Conservation (phyloP, 2,329 filamentous ascomycete species). For the Sarocladium brachiariae region DNA sequence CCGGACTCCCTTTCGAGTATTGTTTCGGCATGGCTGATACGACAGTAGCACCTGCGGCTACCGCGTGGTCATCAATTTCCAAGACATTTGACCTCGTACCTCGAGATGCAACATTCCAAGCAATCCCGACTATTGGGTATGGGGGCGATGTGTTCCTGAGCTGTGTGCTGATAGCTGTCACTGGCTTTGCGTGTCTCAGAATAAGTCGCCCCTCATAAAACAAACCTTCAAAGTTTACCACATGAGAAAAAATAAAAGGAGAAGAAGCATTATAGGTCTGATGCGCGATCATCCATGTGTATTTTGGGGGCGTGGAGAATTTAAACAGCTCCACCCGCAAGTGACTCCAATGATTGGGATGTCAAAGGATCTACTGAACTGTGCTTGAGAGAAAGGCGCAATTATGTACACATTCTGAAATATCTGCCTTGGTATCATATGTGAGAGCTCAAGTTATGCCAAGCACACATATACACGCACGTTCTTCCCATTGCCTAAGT, state of each 20-base stretch:
- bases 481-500: not conserved
- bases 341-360: too few relatives aligned
- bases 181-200: not conserved
- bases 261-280: too few relatives aligned
- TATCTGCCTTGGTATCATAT: too few relatives aligned
- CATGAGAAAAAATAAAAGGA: too few relatives aligned
- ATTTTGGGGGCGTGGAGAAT: too few relatives aligned
- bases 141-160: not conserved
- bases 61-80: conserved; percentile 11
- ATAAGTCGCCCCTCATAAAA: not conserved
- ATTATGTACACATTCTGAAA: too few relatives aligned
- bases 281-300: too few relatives aligned
- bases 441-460: too few relatives aligned
- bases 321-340: too few relatives aligned
- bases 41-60: conserved; percentile 9
- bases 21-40: conserved; percentile 13
- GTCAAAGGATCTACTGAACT: too few relatives aligned
- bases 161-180: not conserved
- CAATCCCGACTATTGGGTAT: not conserved
- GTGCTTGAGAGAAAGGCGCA: too few relatives aligned
- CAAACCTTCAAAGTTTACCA: too few relatives aligned
- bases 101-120: not conserved
- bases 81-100: conserved; percentile 9
- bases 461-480: not conserved
- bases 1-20: conserved; percentile 10